Evolutionary conservation across 352 stramenopile genomes (phyloP).

Genomic region (Pythium graminicola): DNA sequence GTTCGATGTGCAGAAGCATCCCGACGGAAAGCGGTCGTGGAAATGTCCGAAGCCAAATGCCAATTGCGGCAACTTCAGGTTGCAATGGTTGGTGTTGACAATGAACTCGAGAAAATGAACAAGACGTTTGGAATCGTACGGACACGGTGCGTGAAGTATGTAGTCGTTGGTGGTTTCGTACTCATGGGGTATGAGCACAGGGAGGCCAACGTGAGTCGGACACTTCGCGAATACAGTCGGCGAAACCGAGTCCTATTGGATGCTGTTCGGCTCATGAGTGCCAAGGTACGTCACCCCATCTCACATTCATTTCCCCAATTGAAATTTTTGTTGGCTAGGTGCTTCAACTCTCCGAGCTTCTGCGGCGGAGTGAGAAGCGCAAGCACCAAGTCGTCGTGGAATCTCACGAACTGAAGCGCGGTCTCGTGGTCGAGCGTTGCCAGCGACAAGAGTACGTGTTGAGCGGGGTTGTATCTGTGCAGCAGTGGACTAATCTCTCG

Average conservation of each 20-base stretch:
- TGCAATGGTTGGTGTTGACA: constrained; percentile 10
- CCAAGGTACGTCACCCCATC: constrained; percentile 25
- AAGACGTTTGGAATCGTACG: constrained; percentile 19
- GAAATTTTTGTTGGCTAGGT: constrained; percentile 20
- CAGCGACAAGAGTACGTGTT: constrained; percentile 49
- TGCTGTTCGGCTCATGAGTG: constrained; percentile 29
- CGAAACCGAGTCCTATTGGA: constrained; percentile 44
- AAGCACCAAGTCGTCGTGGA: constrained; percentile 20
- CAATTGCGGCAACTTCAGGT: constrained; percentile 10
- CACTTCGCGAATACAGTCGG: constrained; percentile 47
- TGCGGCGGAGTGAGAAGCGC: constrained; percentile 22
- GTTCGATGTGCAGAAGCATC: constrained; percentile 5
- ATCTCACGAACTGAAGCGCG: constrained; percentile 38
- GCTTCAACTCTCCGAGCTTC: constrained; percentile 24
- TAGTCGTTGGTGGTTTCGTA: neutral
- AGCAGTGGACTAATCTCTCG: too few species aligned
- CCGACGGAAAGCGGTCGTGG: constrained; percentile 1
- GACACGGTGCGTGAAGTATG: constrained; percentile 5
- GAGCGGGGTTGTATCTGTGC: too few species aligned
- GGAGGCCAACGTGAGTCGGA: constrained; percentile 34
- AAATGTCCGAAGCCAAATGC: constrained; percentile 9
- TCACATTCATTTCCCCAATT: neutral
- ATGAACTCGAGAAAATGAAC: constrained; percentile 13
- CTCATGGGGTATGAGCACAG: constrained; percentile 13
- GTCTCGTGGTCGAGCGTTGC: constrained; percentile 47